phyloP scores from a whole-genome alignment of 169 alveolate species.

The Haemoproteus tartakovskyi region DNA sequence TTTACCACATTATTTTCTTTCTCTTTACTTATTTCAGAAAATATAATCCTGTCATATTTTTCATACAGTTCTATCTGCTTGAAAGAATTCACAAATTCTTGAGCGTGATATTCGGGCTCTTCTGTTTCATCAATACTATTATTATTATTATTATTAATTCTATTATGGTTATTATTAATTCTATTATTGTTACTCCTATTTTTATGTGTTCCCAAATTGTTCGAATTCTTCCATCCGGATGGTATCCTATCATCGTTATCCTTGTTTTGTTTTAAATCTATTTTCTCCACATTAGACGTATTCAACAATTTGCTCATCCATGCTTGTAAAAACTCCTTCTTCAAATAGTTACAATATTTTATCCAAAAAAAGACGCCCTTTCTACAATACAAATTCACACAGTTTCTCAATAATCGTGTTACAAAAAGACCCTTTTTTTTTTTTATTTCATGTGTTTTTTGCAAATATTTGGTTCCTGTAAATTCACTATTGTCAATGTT shows the following conservation, averaged over 20 bases:
- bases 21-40: constrained; percentile 9
- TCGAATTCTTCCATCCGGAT: too few relatives aligned
- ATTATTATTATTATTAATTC: not conserved
- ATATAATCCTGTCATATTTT: constrained; percentile 29
- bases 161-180: too few relatives aligned
- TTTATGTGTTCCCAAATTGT: not conserved
- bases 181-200: not conserved
- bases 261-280: too few relatives aligned
- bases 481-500: not conserved
- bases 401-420: too few relatives aligned
- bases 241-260: too few relatives aligned
- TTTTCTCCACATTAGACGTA: too few relatives aligned
- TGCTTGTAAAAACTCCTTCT: not conserved
- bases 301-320: too few relatives aligned
- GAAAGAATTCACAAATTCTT: not conserved
- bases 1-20: not conserved
- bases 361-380: not conserved
- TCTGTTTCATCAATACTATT: not conserved
- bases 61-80: constrained; percentile 38
- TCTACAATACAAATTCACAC: too few relatives aligned
- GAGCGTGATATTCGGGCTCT: not conserved
- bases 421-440: constrained; percentile 3
- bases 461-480: not conserved
- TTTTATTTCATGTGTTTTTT: constrained; percentile 18
- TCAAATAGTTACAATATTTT: constrained; percentile 17